Evolutionary conservation across 2,329 filamentous ascomycete genomes (phyloP), one percentile per base, ranked within the genome.

Genomic region (Rutstroemia sydowiana): DNA sequence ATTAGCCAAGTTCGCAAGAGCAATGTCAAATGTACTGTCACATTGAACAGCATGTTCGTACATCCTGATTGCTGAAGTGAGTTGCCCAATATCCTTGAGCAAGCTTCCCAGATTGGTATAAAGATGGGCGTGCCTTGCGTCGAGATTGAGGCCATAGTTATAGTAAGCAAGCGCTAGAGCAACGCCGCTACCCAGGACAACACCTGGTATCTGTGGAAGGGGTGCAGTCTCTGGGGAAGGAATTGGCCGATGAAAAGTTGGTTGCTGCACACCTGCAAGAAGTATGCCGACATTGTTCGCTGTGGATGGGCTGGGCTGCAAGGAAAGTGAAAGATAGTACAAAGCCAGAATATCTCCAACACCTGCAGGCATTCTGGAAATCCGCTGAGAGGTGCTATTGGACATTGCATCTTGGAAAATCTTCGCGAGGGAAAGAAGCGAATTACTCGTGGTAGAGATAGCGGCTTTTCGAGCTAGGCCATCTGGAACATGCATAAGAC

Each of bases 251-350:
- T 69, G 71, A 57, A 70, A 68, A 21, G 71, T 69, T 8, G 72
- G 66, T 61, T 95, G 90, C 64, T 95, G 93, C 18, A 97, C 87
- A 52, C 93, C 88, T 5, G 93, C 93, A n/a, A 98, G 80, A 26
- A 98, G 75, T 51, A 98, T 98, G 3, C 93, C 93, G 11, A 98
- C 91, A 66, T 98, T 98, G 66, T 98, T 98, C 0, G 93, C 93
- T 0, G 93, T 98, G 0, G 93, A 98, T 2, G 93, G 93, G 62
- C 93, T 97, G 44, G 93, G 91, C 58, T 96, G 93, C 2, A 98
- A 76, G 0, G 93, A 95, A 3, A 98, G 73, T 0, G 93, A 98
- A 2, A 98, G 75, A 64, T 98, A 98, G 68, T 98, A 98, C 11
- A 98, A 77, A 1, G 91, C 88, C 32, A 98, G 71, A 34, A 98